Evolutionary conservation across 2,329 filamentous ascomycete species (phyloP), one percentile per base, ranked within the genome.

Genomic region (Scortechinia acanthostroma): DNA sequence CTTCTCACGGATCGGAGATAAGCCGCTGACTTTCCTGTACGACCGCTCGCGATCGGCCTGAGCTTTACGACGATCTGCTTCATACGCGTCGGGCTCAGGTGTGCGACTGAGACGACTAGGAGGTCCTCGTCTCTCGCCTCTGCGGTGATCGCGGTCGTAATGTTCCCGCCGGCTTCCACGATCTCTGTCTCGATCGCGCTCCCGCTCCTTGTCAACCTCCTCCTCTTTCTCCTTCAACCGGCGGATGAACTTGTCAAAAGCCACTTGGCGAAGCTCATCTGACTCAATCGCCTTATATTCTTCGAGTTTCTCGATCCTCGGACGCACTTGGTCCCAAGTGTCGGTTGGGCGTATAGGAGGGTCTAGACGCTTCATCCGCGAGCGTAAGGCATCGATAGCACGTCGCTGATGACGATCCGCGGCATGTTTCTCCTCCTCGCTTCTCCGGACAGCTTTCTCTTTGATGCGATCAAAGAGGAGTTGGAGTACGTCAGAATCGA

Each of bases 11-110:
- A 63, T 52, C 57, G 69, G 35, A 10, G 35, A 13, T 13, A 40
- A 40, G 10, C 80, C 80, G 59, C 76, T 81, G 40, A 80, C 73
- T 67, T 93, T 94, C 62, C 88, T 83, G 66, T 95, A 94, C 55
- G 94, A 91, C 52, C 91, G 86, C 67, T 97, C 94, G 42, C 94
- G 85, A 59, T 95, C 91, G 47, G 91, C 90, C 58, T 93, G 91
- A 37, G 91, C 91, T 63, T 91, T 93, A 56, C 90, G 86, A 52
- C 93, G 83, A 60, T 98, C 93, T 48, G 91, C 93, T 65, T 97
- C 93, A 63, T 98, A 98, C 17, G 88, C 80, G 66, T 98, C 91
- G 47, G 80, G 79, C 63, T 97, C 93, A n/a, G 90, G 91, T 54
- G 86, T 91, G 55, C 90, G 88, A 59, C 88, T 94, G 54, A 80